Conservation (phyloP, 805 yeast genomes). For the Myxozyma lipomycoides region DNA sequence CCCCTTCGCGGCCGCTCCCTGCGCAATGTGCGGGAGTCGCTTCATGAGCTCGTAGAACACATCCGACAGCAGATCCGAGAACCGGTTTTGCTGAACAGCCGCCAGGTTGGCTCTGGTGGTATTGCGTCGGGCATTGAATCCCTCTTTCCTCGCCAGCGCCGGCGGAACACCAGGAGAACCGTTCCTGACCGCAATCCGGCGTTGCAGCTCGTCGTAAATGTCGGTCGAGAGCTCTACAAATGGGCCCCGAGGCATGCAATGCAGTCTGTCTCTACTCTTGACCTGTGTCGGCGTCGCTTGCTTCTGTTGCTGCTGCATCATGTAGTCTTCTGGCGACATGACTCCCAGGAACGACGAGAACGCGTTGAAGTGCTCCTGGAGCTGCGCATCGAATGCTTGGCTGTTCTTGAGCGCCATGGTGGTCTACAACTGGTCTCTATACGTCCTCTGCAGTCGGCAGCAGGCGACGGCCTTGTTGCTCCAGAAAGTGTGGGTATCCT, state of each 20-base stretch:
- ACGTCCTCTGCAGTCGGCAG: too few relatives aligned
- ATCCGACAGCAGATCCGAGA: slow-evolving; percentile 86
- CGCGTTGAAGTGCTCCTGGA: slow-evolving; percentile 14
- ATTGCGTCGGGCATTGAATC: slow-evolving; percentile 88
- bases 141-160: slow-evolving; percentile 57
- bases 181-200: slow-evolving; percentile 56
- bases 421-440: too few relatives aligned
- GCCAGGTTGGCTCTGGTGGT: slow-evolving; percentile 92
- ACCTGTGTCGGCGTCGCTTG: slow-evolving; percentile 25
- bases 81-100: slow-evolving; percentile 72
- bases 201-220: slow-evolving; percentile 84
- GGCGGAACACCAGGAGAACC: slow-evolving; percentile 47
- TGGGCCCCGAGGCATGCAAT: slow-evolving; percentile 70
- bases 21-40: slow-evolving; percentile 45
- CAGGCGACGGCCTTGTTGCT: too few relatives aligned
- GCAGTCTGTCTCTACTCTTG: slow-evolving; percentile 79
- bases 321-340: slow-evolving; percentile 5
- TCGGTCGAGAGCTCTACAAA: slow-evolving; percentile 89
- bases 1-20: neutral
- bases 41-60: slow-evolving; percentile 82
- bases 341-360: slow-evolving; percentile 15
- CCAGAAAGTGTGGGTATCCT: too few relatives aligned
- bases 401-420: neutral
- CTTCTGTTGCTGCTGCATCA: slow-evolving; percentile 5
- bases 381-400: neutral